Evolutionary conservation across 495 filamentous ascomycete genomes (phyloP), one percentile per base, ranked within the genome.

Genomic region (Articulospora tetracladia): DNA sequence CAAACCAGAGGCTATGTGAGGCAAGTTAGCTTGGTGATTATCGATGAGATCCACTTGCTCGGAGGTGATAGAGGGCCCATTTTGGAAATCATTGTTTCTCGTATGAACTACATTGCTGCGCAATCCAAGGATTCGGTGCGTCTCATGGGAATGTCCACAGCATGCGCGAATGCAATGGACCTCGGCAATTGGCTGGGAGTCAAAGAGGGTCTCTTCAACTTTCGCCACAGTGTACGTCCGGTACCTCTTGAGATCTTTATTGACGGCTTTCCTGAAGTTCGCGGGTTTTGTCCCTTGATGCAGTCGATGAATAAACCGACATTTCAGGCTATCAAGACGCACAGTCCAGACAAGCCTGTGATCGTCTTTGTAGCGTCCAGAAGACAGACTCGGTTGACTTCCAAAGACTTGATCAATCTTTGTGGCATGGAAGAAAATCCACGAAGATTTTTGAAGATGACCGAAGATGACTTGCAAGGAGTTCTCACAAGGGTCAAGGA

Each of bases 371-470:
- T 99, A 28, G 92, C 94, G 23, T 98, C 94, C 26, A 89, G 94
- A 62, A 79, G 94, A 66, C 94, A 99, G 73, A 99, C 94, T 1
- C 86, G 94, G 30, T 75, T 99, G 26, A 99, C 94, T 0, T 94
- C 94, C 17, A 92, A 92, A 66, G 94, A 99, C 66, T 73, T 99
- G 41, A 97, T 97, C 76, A 96, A 97, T 65, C 89, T 92, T 65
- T 98, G 95, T 71, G 94, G 95, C 25, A 95, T 97, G 90, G 95
- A 99, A 71, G 94, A 99, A 64, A 93, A 97, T 66, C 94, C 94
- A 44, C 84, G 94, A 55, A 83, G 93, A 2, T 99, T 98, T 74
- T 78, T 98, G 12, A 80, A 83, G 54, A 96, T 97, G 91, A 89
- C 89, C 13, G 95, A 99, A 65, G 93, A 97, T 6, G 94, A 99